Evolutionary conservation across 306 rosid species (phyloP).

Genomic region (Pterocarpus macrocarpus): DNA sequence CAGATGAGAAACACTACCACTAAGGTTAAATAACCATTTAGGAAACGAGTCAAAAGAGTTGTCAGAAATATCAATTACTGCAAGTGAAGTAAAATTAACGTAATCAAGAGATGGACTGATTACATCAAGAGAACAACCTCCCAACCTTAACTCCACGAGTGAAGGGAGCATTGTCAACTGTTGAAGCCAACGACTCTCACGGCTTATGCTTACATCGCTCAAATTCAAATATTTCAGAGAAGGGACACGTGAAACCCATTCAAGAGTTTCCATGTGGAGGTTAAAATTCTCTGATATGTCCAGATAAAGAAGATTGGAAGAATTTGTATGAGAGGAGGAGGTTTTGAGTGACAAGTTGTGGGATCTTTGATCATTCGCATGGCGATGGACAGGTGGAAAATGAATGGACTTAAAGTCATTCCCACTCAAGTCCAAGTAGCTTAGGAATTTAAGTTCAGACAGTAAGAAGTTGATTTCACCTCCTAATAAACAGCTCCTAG

Average conservation of each 20-base stretch:
- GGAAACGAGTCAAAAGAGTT: constrained; percentile 36
- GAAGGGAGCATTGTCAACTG: constrained; percentile 39
- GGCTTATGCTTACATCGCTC: neutral
- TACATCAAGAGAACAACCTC: constrained; percentile 15
- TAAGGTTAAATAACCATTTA: constrained; percentile 37
- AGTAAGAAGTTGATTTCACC: constrained; percentile 16
- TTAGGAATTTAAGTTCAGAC: neutral
- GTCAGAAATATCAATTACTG: neutral
- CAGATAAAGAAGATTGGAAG: constrained; percentile 6
- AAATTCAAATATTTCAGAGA: constrained; percentile 7
- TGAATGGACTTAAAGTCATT: constrained; percentile 4
- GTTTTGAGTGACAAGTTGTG: too few relatives aligned
- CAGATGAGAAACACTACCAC: neutral
- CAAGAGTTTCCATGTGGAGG: constrained; percentile 7
- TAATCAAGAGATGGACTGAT: constrained; percentile 13
- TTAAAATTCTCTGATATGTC: neutral
- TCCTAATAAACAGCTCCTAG: neutral
- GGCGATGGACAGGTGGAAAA: neutral
- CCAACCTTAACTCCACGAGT: constrained; percentile 40
- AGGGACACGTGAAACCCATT: neutral
- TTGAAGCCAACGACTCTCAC: constrained; percentile 33
- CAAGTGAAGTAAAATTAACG: too few relatives aligned
- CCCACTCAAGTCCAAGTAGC: neutral
- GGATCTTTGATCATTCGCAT: too few relatives aligned
- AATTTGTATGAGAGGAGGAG: neutral